A percentile compares a stretch with the other conserved stretches of the same genome.
Conservation (phyloP, 352 stramenopile species). For the Phytophthora capsici region DNA sequence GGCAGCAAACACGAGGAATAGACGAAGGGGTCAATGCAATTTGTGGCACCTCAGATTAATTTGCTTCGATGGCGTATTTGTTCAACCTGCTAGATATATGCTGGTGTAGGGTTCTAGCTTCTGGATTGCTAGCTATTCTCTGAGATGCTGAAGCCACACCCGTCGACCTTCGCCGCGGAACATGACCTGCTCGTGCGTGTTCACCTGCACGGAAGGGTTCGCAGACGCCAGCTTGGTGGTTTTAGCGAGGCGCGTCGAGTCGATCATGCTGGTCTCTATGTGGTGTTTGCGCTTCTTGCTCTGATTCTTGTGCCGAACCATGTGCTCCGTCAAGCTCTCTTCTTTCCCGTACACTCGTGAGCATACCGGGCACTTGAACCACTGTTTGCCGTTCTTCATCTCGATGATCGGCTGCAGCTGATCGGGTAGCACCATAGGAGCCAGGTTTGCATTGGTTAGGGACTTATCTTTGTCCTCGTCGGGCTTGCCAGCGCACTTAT, state of each 20-base stretch:
- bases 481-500: constrained; percentile 74
- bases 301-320: constrained; percentile 85
- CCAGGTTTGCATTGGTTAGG: constrained; percentile 40
- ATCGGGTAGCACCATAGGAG: constrained; percentile 74
- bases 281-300: constrained; percentile 88
- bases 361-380: constrained; percentile 88
- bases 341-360: constrained; percentile 81
- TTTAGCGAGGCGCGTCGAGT: constrained; percentile 80
- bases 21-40: constrained; percentile 1
- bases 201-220: constrained; percentile 89
- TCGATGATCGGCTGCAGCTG: constrained; percentile 73
- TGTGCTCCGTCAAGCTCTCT: constrained; percentile 77
- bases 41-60: constrained; percentile 6
- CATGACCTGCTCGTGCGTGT: constrained; percentile 87
- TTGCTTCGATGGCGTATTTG: constrained; percentile 10
- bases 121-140: constrained; percentile 34
- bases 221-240: constrained; percentile 83
- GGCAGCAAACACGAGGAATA: constrained; percentile 45
- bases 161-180: constrained; percentile 78
- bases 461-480: constrained; percentile 42
- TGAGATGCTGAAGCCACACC: constrained; percentile 79
- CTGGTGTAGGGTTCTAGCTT: constrained; percentile 17
- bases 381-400: constrained; percentile 81
- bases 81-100: constrained; percentile 18
- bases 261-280: constrained; percentile 83